Base-by-base conservation (phyloP, 1,284 basidiomycete species). In the Pholiota adiposa region DNA sequence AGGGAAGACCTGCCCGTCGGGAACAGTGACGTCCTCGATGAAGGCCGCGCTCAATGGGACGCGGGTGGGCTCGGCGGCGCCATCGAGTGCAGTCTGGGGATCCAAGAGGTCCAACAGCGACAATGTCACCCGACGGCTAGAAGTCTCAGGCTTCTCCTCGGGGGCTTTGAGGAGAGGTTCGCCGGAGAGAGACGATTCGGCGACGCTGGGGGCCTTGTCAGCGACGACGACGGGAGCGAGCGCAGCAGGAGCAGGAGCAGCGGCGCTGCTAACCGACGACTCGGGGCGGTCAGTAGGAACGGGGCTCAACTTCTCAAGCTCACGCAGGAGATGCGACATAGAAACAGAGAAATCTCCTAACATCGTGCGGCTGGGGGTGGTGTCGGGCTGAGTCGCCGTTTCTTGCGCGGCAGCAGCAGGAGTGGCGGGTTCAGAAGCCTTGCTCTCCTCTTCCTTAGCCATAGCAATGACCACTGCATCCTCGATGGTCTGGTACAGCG, bases 1-100 rank as follows among this genome's bases (percentile, higher is more conserved):
- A 44, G 91, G 89, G 67, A 94, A 89, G 36, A 86, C 74, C 66
- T 92, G 89, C 1, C 92, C 92, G 67, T 91, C 89, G 8, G 83
- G 78, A 50, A 92, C 86, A 51, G 89, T 93, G 46, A 86, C 79
- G 68, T 94, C 88, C 40, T 77, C 78, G 6, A 94, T 66, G 63
- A 89, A 89, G 5, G 73, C 75, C 2, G 90, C 89, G 55, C 77
- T 77, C 59, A 88, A 56, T 34, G 64, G 56, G 53, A 58, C 43
- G 14, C 46, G 62, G 29, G 59, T 18, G 11, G 44, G 44, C 16
- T 23, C 44, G 11, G 44, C 4, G 25, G 7, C 12, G 44, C 23
- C 23, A 31, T 57, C 58, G 19, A 29, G 43, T 5, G 19, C 34
- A 11, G 31, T 11, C 33, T 51, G 33, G 4, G 36, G 23, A 38